Evolutionary conservation across 2,329 filamentous ascomycete species (phyloP).

Genomic region (Nigrospora oryzae): DNA sequence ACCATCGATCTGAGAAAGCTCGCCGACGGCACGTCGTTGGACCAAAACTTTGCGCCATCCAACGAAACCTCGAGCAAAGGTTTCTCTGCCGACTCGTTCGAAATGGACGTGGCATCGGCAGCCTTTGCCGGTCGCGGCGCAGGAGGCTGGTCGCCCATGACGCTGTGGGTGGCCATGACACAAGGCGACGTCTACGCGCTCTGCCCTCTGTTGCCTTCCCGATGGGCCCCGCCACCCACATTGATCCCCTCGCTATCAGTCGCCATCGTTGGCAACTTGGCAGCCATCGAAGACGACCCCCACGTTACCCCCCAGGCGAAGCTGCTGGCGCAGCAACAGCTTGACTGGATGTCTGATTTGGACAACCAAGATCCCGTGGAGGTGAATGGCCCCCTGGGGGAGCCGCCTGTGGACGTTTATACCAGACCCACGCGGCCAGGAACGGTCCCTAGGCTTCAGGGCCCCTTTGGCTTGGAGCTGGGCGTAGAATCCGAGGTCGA

Average conservation of each 20-base stretch:
- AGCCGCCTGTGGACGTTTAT: conserved; percentile 46
- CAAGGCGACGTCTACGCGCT: conserved; percentile 90
- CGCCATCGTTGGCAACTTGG: conserved; percentile 69
- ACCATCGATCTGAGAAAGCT: conserved; percentile 86
- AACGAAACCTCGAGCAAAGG: conserved; percentile 65
- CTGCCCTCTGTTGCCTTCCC: conserved; percentile 79
- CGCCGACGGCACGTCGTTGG: conserved; percentile 70
- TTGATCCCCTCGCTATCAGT: conserved; percentile 77
- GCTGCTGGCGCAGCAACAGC: conserved; percentile 53
- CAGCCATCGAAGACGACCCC: conserved; percentile 51
- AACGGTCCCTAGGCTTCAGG: conserved; percentile 50
- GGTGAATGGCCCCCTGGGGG: conserved; percentile 39
- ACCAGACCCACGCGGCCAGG: conserved; percentile 49
- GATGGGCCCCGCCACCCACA: conserved; percentile 71
- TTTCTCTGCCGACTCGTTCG: conserved; percentile 81
- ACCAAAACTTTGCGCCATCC: conserved; percentile 77
- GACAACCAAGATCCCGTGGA: conserved; percentile 53
- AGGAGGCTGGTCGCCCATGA: conserved; percentile 93
- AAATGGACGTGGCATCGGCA: conserved; percentile 89
- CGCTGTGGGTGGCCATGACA: conserved; percentile 91
- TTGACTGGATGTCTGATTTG: conserved; percentile 60
- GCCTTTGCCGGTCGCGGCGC: conserved; percentile 61
- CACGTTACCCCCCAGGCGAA: conserved; percentile 42
- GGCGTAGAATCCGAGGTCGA: conserved; percentile 48
- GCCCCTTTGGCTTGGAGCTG: conserved; percentile 50